A percentile compares a stretch with the other conserved stretches of the same genome.
Evolutionary conservation across 331 rosid genomes (phyloP).

Genomic region (Malus hybrid): DNA sequence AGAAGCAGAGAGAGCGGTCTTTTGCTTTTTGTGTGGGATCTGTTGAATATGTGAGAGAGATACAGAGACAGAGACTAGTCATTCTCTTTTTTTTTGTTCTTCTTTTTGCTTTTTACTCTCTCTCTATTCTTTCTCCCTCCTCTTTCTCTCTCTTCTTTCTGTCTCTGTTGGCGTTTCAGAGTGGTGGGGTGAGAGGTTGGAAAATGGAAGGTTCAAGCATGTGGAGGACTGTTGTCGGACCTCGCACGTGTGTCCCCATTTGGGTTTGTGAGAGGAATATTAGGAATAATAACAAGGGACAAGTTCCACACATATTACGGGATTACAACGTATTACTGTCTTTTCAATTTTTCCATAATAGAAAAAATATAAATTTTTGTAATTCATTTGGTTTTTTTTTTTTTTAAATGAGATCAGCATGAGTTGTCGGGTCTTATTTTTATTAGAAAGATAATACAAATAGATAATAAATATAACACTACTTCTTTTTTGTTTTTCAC

Average conservation of each 20-base stretch:
- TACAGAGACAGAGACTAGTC: conserved; percentile 25
- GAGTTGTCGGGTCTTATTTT: too few species aligned
- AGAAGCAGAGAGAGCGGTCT: background rate
- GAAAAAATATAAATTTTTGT: too few species aligned
- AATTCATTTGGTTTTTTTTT: too few species aligned
- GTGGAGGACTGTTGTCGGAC: conserved; percentile 24
- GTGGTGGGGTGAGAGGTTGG: conserved; percentile 15
- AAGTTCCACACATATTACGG: background rate
- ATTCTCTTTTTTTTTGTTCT: too few species aligned
- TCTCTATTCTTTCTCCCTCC: background rate
- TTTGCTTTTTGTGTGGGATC: conserved; percentile 40
- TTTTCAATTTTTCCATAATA: too few species aligned
- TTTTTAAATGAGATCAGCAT: too few species aligned
- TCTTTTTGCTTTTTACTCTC: background rate
- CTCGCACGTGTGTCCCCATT: conserved; percentile 33
- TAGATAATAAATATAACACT: too few species aligned
- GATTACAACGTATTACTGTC: background rate
- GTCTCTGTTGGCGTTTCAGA: conserved; percentile 6
- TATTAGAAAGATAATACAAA: too few species aligned
- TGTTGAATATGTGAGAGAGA: conserved; percentile 63
- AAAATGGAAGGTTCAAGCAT: conserved; percentile 26
- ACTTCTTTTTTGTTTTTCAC: too few species aligned
- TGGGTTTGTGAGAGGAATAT: background rate
- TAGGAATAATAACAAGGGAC: background rate
- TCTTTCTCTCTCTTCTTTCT: background rate